phyloP scores from a whole-genome alignment of 2,329 filamentous ascomycete species.

The Blastomyces percursus region DNA sequence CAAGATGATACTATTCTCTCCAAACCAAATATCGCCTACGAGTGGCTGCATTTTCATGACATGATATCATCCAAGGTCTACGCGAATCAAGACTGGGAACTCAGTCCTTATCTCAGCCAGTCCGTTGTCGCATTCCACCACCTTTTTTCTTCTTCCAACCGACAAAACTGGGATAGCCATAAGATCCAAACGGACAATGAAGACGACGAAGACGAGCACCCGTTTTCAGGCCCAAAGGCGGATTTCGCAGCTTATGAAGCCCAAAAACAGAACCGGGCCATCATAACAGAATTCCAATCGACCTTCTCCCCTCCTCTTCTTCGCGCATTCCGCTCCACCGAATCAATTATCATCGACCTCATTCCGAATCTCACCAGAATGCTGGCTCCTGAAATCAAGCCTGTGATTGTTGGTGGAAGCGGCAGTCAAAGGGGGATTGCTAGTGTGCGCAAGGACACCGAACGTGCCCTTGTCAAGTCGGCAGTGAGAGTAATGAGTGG shows the following conservation, averaged over 20 bases:
- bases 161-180: conserved; percentile 38
- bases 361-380: conserved; percentile 76
- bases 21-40: conserved; percentile 78
- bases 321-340: conserved; percentile 66
- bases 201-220: conserved; percentile 44
- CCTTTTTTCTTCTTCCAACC: conserved; percentile 67
- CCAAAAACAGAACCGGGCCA: conserved; percentile 63
- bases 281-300: conserved; percentile 61
- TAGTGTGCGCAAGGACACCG: conserved; percentile 75
- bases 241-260: conserved; percentile 73
- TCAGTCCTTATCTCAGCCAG: conserved; percentile 75
- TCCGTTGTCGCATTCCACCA: conserved; percentile 82
- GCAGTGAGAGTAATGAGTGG: conserved; percentile 76
- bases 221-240: conserved; percentile 72
- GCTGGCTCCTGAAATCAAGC: conserved; percentile 80
- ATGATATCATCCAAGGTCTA: conserved; percentile 66
- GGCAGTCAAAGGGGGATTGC: conserved; percentile 57
- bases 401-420: conserved; percentile 67
- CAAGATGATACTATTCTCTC: conserved; percentile 87
- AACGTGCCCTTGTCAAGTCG: conserved; percentile 67
- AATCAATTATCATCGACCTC: conserved; percentile 69
- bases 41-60: conserved; percentile 95
- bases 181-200: conserved; percentile 31
- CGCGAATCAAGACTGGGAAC: conserved; percentile 83
- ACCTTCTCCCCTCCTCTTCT: conserved; percentile 60